Evolutionary conservation across 208 protist genomes (phyloP), one percentile per base, ranked within the genome.

Genomic region (Acanthamoeba triangularis): DNA sequence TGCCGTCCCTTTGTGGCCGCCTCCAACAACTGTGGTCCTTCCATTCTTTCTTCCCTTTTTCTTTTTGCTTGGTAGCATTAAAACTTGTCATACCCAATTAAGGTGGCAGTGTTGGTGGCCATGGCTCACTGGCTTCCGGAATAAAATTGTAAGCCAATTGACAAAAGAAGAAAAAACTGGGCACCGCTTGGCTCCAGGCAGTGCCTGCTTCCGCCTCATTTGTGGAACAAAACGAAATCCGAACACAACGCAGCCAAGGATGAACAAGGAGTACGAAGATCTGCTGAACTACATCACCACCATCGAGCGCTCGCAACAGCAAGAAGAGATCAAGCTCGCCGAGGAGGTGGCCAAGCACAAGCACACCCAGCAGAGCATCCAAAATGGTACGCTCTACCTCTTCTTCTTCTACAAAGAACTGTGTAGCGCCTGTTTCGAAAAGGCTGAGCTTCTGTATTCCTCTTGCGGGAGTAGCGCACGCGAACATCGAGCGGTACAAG

Each of bases 261-360:
- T 85, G 76, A 85, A 85, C 76, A 85, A 91, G 85, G 85, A 63
- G 85, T 91, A 74, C 85, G 85, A 91, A 8, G 56, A 72, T 1
- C 33, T 91, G 85, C 59, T 91, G 0, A 72, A 63, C 85, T 72
- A 91, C 56, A 91, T 91, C 85, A 18, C 56, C n/a, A 37, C 49
- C 1, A 8, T 91, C 33, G 85, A 91, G 59, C n/a, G 59, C 10
- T 5, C 85, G 18, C 85, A 91, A 33, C 85, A 72, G 8, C 85
- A 91, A 35, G 85, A 91, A 3, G 85, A 91, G 56, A 8, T 91
- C n/a, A 91, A 91, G 85, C 85, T 91, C 18, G 49, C 59, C 7
- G 85, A 65, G 20, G 85, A 91, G 85, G 35, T 74, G 35, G 56
- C 49, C 2, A 91, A 41, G 85, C 85, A 91, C 85, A 41, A n/a